Percentiles rank a stretch among this genome's conserved stretches.
Evolutionary conservation across 371 early-diverging fungal species (phyloP).

Genomic region (Mortierella sp.): DNA sequence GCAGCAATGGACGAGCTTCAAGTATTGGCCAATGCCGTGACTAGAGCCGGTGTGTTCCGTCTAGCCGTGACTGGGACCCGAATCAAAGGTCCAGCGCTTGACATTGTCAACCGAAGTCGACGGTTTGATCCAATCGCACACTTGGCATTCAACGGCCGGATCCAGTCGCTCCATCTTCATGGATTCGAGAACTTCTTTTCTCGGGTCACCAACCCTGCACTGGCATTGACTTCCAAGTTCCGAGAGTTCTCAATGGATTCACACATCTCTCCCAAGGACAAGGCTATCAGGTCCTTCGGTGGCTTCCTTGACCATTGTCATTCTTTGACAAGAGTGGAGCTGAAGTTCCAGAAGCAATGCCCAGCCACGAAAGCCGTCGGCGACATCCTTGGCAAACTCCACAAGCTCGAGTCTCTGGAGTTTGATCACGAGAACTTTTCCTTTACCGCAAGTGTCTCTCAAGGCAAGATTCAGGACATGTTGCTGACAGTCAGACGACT

Average conservation of each 20-base stretch:
- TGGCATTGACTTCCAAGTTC: not conserved
- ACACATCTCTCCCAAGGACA: too few species aligned
- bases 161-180: not conserved
- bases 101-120: slow-evolving; percentile 8
- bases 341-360: not conserved
- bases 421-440: not conserved
- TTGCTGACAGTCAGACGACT: not conserved
- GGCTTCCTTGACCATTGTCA: not conserved
- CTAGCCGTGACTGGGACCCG: not conserved
- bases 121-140: slow-evolving; percentile 8
- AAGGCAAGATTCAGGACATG: not conserved
- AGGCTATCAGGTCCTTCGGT: not conserved
- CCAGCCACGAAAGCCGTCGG: not conserved
- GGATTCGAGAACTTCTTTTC: not conserved
- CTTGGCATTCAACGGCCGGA: not conserved
- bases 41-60: not conserved
- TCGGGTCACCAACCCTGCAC: not conserved
- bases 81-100: slow-evolving; percentile 2
- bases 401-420: not conserved
- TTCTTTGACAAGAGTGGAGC: not conserved
- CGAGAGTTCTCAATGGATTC: too few species aligned
- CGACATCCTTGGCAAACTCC: not conserved
- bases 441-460: not conserved
- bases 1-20: slow-evolving; percentile 11
- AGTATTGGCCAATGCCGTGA: not conserved